A percentile compares a stretch with the other conserved stretches of the same genome.
Evolutionary conservation across 257 asterid species (phyloP).

Genomic region (Cruciata laevipes): DNA sequence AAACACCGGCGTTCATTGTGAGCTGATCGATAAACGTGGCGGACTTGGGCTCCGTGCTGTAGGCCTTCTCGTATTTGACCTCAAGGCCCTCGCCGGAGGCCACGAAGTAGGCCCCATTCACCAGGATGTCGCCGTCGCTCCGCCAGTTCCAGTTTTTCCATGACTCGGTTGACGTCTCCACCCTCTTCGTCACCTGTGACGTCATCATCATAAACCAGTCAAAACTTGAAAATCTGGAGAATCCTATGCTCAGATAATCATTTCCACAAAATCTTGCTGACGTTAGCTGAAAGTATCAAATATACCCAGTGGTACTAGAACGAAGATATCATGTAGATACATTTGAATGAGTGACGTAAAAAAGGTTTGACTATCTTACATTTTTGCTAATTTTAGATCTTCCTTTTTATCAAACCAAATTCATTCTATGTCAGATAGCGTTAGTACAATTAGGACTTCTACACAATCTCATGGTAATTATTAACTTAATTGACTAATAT

Average conservation of each 20-base stretch:
- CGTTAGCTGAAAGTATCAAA: neutral
- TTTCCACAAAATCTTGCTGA: neutral
- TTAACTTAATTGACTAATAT: too few relatives aligned
- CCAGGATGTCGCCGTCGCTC: constrained; percentile 35
- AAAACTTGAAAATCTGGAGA: neutral
- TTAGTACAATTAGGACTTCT: neutral
- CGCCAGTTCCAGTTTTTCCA: constrained; percentile 38
- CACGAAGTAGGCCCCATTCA: constrained; percentile 34
- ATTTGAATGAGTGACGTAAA: neutral
- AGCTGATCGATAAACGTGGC: constrained; percentile 27
- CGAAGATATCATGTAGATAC: neutral
- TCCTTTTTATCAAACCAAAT: too few relatives aligned
- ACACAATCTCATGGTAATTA: too few relatives aligned
- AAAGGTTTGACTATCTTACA: neutral
- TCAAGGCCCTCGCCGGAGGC: constrained; percentile 29
- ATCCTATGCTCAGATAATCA: constrained; percentile 12
- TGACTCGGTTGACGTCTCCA: constrained; percentile 20
- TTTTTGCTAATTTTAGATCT: too few relatives aligned
- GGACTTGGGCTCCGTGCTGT: constrained; percentile 32
- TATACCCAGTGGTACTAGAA: neutral
- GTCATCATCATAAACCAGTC: neutral
- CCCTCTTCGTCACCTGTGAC: constrained; percentile 35
- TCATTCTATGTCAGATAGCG: too few relatives aligned
- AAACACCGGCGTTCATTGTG: constrained; percentile 30
- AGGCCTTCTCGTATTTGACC: constrained; percentile 33